Conservation (phyloP, 495 filamentous ascomycete genomes). For the Hypoxylon fuscum region DNA sequence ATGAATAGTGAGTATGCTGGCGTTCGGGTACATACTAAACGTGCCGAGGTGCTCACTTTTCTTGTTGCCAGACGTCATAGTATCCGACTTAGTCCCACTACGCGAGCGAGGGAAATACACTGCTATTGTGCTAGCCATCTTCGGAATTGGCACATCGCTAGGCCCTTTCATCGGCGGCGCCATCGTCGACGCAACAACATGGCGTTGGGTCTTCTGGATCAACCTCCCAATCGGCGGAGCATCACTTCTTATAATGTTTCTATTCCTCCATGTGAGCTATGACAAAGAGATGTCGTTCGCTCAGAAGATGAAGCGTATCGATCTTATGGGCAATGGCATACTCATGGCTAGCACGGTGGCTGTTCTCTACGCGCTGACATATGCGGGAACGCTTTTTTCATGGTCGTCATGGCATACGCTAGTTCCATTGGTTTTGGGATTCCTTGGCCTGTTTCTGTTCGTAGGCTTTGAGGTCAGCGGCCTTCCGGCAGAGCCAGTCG, state of each 20-base stretch:
- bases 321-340: conserved; percentile 44
- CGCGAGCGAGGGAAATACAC: conserved; percentile 64
- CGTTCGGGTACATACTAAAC: background rate
- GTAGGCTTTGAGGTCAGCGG: conserved; percentile 22
- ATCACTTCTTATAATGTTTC: conserved; percentile 25
- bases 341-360: conserved; percentile 38
- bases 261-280: conserved; percentile 41
- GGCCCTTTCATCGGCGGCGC: conserved; percentile 77
- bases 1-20: conserved; percentile 47
- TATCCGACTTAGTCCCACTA: conserved; percentile 77
- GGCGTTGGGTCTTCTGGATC: conserved; percentile 52
- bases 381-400: conserved; percentile 23
- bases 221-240: conserved; percentile 45
- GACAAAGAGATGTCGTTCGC: conserved; percentile 15
- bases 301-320: conserved; percentile 34
- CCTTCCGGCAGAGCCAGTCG: conserved; percentile 29
- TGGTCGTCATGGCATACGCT: conserved; percentile 44
- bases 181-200: conserved; percentile 59
- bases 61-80: conserved; percentile 67
- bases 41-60: background rate
- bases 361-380: conserved; percentile 42
- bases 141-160: conserved; percentile 69
- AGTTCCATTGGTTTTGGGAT: conserved; percentile 40
- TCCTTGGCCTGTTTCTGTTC: conserved; percentile 39
- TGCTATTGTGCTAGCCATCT: conserved; percentile 63